Percentiles rank a stretch among this genome's conserved stretches.
Evolutionary conservation across 164 flowering plant species (phyloP).

Genomic region (Umbellularia californica): DNA sequence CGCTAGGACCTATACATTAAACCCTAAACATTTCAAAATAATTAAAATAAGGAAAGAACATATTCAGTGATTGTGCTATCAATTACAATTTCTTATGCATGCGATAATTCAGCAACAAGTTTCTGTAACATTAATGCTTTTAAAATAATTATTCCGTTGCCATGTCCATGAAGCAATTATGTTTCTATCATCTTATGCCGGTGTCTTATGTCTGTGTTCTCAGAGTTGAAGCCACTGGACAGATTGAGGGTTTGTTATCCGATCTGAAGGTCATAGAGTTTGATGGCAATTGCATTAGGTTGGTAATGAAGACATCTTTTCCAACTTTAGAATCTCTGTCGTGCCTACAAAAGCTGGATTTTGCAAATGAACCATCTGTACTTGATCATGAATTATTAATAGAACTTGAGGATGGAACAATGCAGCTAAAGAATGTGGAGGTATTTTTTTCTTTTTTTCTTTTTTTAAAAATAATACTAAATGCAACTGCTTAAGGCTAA

Average conservation of each 20-base stretch:
- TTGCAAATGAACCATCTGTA: conserved; percentile 39
- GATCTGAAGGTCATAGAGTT: conserved; percentile 60
- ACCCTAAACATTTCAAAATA: no score
- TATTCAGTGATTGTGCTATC: no score
- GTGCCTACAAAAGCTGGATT: conserved; percentile 33
- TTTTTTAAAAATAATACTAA: neutral
- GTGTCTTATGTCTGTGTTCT: neutral
- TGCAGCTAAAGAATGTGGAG: conserved; percentile 64
- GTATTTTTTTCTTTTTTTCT: conserved; percentile 37
- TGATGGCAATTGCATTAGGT: conserved; percentile 54
- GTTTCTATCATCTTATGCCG: neutral
- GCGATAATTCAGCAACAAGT: no score
- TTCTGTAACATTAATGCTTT: no score
- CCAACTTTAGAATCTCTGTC: conserved; percentile 37
- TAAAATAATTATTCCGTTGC: conserved; percentile 1
- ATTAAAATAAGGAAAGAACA: no score
- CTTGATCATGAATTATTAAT: conserved; percentile 65
- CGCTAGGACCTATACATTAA: no score
- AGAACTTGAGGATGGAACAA: conserved; percentile 44
- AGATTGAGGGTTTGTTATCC: conserved; percentile 55
- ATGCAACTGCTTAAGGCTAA: neutral
- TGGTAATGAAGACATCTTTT: conserved; percentile 59
- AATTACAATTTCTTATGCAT: no score
- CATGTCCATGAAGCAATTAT: neutral
- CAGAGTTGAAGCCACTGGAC: conserved; percentile 56